Evolutionary conservation across 2,329 filamentous ascomycete species (phyloP), one percentile per base, ranked within the genome.

Genomic region (Fusarium incarnatum): DNA sequence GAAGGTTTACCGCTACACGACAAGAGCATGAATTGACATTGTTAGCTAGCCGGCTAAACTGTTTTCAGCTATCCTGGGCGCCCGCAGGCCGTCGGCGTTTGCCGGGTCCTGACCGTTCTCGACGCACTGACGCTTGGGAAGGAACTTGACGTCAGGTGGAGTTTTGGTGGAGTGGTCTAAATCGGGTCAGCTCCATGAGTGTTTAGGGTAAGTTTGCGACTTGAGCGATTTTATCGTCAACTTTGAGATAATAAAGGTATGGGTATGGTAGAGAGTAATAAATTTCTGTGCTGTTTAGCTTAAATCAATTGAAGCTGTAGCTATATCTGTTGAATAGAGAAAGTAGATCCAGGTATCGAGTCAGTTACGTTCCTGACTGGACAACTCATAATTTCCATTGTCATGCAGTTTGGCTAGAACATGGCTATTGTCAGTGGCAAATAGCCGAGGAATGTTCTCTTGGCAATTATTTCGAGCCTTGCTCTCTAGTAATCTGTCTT

Each of bases 61-160:
- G 16, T 12, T 52, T 13, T 40, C 6, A 27, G 22, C 13, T 7
- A 40, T 25, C n/a, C 11, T n/a, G 23, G 32, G 32, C 49, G 49
- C 49, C 49, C 49, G 49, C 32, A 52, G 32, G 23, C 18, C n/a
- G n/a, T 52, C 49, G 49, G 49, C 23, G 32, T 41, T 52, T 23
- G 16, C 49, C 32, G 49, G 34, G 34, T 18, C 34, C 18, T 34
- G 32, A 34, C 22, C 32, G 48, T 52, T 40, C 37, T 40, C 9
- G 8, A 27, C 6, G 49, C 49, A 28, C 32, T 52, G 49, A 52
- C 12, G 9, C 7, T 37, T 27, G 22, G 12, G 12, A 13, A 9
- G 27, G 18, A 23, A 22, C 20, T 52, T 52, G 48, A 52, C 49
- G 49, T 52, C 49, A 52, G 16, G 48, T 52, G 48, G 48, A 50